A percentile compares a stretch with the other conserved stretches of the same genome.
These are phyloP conservation scores for Diplodia corticola DNA, from an alignment of 2,329 filamentous ascomycete species.

Conservation along the genomic window DNA sequence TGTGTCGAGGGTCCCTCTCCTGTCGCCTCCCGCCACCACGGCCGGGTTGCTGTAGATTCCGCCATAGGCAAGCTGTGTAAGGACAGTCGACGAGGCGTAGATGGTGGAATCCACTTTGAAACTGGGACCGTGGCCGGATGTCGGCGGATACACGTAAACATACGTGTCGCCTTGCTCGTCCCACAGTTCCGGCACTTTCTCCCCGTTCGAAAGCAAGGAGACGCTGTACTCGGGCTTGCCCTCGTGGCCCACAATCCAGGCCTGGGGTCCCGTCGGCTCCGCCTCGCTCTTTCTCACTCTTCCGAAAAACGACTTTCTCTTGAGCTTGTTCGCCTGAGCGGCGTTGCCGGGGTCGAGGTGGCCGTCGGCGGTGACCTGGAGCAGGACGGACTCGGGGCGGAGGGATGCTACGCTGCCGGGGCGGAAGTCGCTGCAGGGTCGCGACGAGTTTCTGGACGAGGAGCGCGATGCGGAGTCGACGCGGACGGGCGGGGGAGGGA, in stretches of 20 bases:
- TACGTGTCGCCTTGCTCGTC: slow-evolving; percentile 62
- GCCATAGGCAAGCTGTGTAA: slow-evolving; percentile 58
- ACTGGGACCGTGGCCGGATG: slow-evolving; percentile 57
- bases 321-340: slow-evolving; percentile 32
- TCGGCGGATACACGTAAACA: slow-evolving; percentile 62
- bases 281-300: slow-evolving; percentile 30
- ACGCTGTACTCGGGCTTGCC: slow-evolving; percentile 59
- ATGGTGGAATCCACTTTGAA: slow-evolving; percentile 62
- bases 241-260: slow-evolving; percentile 61
- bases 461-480: slow-evolving; percentile 20
- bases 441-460: slow-evolving; percentile 14
- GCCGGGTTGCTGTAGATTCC: slow-evolving; percentile 46
- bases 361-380: slow-evolving; percentile 19
- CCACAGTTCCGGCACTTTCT: slow-evolving; percentile 62
- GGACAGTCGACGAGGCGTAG: slow-evolving; percentile 57
- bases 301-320: slow-evolving; percentile 39
- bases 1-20: slow-evolving; percentile 34
- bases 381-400: slow-evolving; percentile 18
- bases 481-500: slow-evolving; percentile 14
- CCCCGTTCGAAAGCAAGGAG: slow-evolving; percentile 50
- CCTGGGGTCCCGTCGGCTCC: slow-evolving; percentile 39
- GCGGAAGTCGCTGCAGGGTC: slow-evolving; percentile 3
- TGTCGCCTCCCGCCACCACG: slow-evolving; percentile 22
- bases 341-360: slow-evolving; percentile 18
- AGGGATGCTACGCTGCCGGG: slow-evolving; percentile 8